Base-by-base conservation (phyloP, 768 basidiomycete species). In the Basidioascus undulatus region DNA sequence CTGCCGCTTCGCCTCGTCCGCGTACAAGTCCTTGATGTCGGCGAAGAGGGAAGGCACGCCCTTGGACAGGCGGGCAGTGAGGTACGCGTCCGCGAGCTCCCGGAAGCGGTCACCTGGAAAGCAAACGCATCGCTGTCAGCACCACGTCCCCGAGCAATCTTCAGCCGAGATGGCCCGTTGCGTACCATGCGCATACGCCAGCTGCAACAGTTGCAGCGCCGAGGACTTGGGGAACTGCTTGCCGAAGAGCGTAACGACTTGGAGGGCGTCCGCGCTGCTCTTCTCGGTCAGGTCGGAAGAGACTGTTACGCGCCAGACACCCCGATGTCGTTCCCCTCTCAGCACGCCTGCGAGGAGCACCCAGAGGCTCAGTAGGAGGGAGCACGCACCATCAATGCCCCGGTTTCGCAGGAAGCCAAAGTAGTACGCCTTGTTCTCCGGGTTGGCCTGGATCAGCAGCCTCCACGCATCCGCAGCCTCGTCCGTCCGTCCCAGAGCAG, bases 11-110 rank as follows among this genome's bases (percentile, higher is more conserved):
- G 60, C 57, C 44, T 80, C 67, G 8, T 50, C 47, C n/a, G 35
- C 28, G 51, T 92, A 94, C 1, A 96, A 67, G 0, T 73, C 64
- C 55, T 94, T 96, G 55, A 96, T 52, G 58, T 94, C 87, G 15
- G 76, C 71, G 52, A 96, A 98, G 2, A 96, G 62, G 3, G 84
- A 92, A 3, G 92, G 92, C 30, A 96, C 65, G 47, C 87, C 89
- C 53, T 80, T 82, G 32, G 64, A 66, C 11, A 98, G 62, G 8
- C 70, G 77, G 4, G 65, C 62, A 6, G 65, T 52, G 35, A 96
- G 59, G 57, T 96, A 94, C 4, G 66, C 59, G 42, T 65, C 63
- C 6, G 69, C 69, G 10, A 77, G 63, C 24, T 63, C 57, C 39
- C 61, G 66, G 62, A 96, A 96, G 18, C 66, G 61, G 16, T 75